These are phyloP conservation scores for Blastomyces percursus DNA, from an alignment of 2,329 filamentous ascomycete genomes.

Conservation along the genomic window DNA sequence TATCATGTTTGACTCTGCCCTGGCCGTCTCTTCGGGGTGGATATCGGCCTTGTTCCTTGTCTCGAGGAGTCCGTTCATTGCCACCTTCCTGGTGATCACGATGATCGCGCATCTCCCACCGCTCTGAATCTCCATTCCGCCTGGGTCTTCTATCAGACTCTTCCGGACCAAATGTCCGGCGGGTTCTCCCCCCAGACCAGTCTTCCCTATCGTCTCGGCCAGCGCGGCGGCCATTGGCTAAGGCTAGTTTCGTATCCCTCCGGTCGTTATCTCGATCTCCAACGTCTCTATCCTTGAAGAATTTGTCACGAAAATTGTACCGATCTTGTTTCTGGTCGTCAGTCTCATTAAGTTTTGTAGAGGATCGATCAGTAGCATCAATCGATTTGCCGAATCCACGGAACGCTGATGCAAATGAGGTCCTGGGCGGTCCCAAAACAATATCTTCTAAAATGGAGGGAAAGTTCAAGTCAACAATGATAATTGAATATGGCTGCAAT, in stretches of 20 bases:
- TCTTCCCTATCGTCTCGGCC: constrained; percentile 30
- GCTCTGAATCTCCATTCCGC: constrained; percentile 34
- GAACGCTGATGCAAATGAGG: constrained; percentile 68
- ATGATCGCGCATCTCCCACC: constrained; percentile 39
- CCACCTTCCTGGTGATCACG: constrained; percentile 46
- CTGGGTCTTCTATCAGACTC: constrained; percentile 32
- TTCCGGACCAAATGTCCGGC: constrained; percentile 32
- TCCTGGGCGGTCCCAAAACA: constrained; percentile 73
- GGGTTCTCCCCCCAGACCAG: constrained; percentile 31
- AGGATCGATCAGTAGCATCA: constrained; percentile 35
- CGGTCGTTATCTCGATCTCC: constrained; percentile 23
- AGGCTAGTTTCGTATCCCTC: constrained; percentile 26
- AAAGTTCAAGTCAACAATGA: constrained; percentile 18
- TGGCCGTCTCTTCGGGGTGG: constrained; percentile 53
- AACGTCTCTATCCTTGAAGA: constrained; percentile 27
- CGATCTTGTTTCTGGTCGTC: constrained; percentile 50
- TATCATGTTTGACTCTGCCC: constrained; percentile 55
- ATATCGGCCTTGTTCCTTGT: constrained; percentile 44
- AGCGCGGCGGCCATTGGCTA: constrained; percentile 27
- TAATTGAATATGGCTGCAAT: not conserved
- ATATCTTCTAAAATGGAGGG: constrained; percentile 55
- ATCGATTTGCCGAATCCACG: constrained; percentile 37
- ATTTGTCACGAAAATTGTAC: constrained; percentile 47
- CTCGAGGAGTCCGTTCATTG: constrained; percentile 40
- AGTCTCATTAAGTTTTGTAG: constrained; percentile 43